A percentile compares a stretch with the other conserved stretches of the same genome.
phyloP scores from a whole-genome alignment of 129 eudicot genomes.

The Arctium lappa region DNA sequence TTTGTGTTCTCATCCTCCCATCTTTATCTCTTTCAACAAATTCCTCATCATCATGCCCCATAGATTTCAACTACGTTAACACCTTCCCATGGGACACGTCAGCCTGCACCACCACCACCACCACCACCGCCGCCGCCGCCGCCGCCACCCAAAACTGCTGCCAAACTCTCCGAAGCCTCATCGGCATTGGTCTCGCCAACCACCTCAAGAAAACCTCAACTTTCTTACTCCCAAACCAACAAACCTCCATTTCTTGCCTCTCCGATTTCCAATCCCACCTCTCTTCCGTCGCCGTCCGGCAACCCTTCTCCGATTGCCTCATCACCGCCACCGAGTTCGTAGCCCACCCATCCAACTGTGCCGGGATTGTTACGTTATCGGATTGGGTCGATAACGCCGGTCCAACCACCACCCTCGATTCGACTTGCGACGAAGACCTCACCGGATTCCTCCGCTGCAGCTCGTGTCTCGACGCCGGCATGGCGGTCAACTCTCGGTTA shows the following conservation, averaged over 20 bases:
- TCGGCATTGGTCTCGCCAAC: slow-evolving; percentile 60
- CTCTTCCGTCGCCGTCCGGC: slow-evolving; percentile 10
- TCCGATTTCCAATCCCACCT: slow-evolving; percentile 41
- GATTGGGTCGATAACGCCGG: slow-evolving; percentile 47
- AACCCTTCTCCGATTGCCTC: slow-evolving; percentile 37
- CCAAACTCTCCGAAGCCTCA: slow-evolving; percentile 54
- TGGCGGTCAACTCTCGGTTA: slow-evolving; percentile 44
- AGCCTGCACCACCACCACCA: slow-evolving; percentile 36
- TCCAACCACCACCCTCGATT: slow-evolving; percentile 23
- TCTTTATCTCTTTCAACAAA: slow-evolving; percentile 8
- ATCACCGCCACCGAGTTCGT: slow-evolving; percentile 36
- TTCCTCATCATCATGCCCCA: slow-evolving; percentile 59
- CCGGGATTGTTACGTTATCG: slow-evolving; percentile 31
- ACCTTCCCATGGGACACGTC: slow-evolving; percentile 69
- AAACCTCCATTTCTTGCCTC: slow-evolving; percentile 47
- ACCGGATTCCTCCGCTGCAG: slow-evolving; percentile 40
- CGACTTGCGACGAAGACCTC: slow-evolving; percentile 48
- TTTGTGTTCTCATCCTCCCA: slow-evolving; percentile 11
- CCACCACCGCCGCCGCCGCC: slow-evolving; percentile 12
- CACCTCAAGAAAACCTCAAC: slow-evolving; percentile 52
- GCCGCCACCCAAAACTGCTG: slow-evolving; percentile 43
- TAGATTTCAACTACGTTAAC: slow-evolving; percentile 49
- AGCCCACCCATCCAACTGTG: slow-evolving; percentile 41
- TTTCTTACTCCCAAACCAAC: slow-evolving; percentile 47
- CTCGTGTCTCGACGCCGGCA: slow-evolving; percentile 55